These are phyloP conservation scores for Ajuga chamaepitys DNA, from an alignment of 257 asterid species.

Conservation along the genomic window DNA sequence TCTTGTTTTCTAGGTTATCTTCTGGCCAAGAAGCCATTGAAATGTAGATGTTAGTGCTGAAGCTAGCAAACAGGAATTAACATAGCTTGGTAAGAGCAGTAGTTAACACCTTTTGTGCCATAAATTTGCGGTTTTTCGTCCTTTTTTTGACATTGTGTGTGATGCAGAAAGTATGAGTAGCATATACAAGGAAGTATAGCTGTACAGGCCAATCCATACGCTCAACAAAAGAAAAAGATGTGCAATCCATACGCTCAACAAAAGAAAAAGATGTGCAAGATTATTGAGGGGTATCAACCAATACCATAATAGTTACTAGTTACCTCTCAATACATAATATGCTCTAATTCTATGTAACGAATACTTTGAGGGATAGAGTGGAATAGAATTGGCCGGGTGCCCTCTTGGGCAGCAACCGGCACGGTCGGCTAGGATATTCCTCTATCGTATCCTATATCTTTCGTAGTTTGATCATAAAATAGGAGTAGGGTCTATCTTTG, in stretches of 20 bases:
- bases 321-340: slow-evolving; percentile 54
- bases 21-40: slow-evolving; percentile 70
- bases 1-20: slow-evolving; percentile 35
- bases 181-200: slow-evolving; percentile 55
- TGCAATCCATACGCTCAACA: slow-evolving; percentile 47
- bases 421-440: no score
- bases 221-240: slow-evolving; percentile 44
- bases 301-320: slow-evolving; percentile 37
- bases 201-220: slow-evolving; percentile 57
- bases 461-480: no score
- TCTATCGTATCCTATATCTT: no score
- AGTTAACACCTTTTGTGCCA: neutral
- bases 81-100: slow-evolving; percentile 47
- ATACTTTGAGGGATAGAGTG: no score
- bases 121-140: neutral
- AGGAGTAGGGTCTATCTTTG: neutral
- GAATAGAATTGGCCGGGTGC: no score
- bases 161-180: slow-evolving; percentile 78
- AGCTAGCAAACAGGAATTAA: slow-evolving; percentile 46
- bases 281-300: slow-evolving; percentile 58
- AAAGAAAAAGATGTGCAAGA: slow-evolving; percentile 54
- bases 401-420: no score
- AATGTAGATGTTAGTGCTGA: slow-evolving; percentile 48
- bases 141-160: neutral
- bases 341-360: no score